Base-by-base conservation (phyloP, 2,329 filamentous ascomycete species). In the Colletotrichum camelliae region DNA sequence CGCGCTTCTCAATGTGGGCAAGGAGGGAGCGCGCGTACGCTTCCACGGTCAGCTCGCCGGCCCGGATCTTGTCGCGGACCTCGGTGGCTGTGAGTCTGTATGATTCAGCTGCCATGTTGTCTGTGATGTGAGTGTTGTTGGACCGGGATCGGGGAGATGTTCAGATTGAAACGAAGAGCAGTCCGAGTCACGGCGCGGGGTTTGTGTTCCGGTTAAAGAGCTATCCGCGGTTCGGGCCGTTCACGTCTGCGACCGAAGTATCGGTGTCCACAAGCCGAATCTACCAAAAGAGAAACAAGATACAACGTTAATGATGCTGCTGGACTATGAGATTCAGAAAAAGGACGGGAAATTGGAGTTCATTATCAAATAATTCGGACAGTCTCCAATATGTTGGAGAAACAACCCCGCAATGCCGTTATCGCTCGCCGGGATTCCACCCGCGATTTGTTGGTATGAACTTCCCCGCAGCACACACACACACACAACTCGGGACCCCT, bases 11-110 rank as follows among this genome's bases (percentile, higher is more conserved):
- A 66, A 90, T 88, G 16, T 85, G 87, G 1, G 81, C 72, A 13
- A 91, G 84, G 3, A 91, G 81, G 0, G 88, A 87, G 35, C 81
- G 81, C 3, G 87, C 88, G 78, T 90, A 90, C 9, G 85, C 80
- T 77, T 88, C 86, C 1, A 91, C 86, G 1, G 88, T 89, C 2
- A 91, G 77, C 1, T 84, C 80, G 7, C 85, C 85, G 4, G 80
- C 79, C 33, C 80, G 82, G 69, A 90, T 82, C 16, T 83, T 81
- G 2, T 81, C 78, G 2, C 86, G 77, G 0, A 81, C 86, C 77
- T 89, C 79, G 2, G 83, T 84, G 8, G 88, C 89, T 1, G 87
- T 89, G 1, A 81, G 71, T n/a, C 76, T 35, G 60, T 76, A 77
- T 1, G 71, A 70, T 12, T 74, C 77, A 16, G 31, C 10, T 4